Base-by-base conservation (phyloP, 83 land plant genomes). In the Larix sibirica region DNA sequence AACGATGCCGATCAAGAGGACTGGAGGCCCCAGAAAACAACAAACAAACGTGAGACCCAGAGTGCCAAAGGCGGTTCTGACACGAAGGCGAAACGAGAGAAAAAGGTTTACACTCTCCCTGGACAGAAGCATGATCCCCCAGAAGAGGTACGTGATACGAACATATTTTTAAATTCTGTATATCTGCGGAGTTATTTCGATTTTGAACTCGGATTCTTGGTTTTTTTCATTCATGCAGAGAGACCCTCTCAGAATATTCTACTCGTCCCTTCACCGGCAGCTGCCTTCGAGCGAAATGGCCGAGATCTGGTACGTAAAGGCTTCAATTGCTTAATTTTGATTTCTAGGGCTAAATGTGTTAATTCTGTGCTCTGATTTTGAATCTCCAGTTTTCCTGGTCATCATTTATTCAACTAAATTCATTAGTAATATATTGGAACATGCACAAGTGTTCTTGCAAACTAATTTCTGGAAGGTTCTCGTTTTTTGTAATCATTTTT, bases 41-140 rank as follows among this genome's bases (percentile, higher is more conserved):
- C 66, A 63, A 63, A 63, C 2, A 20, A 21, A 23, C 10, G 9
- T 0, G 28, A 26, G 69, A 9, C 69, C 1, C 31, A 67, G 70
- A 12, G 5, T 26, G 12, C 17, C 12, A 26, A 28, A 26, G 17
- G 31, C 58, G 58, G 3, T 54, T 54, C 58, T 54, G 58, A 10
- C 14, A 54, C 14, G 58, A 54, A 54, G 58, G 14, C 14, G 38
- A 67, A 10, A 16, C 12, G 12, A 67, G 36, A 28, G 36, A 67
- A 28, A 67, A 67, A 67, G 36, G 36, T 67, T 67, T 67, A 67
- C 70, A 67, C 13, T 67, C 70, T 67, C 16, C 70, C 36, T 28
- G 70, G 70, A 31, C 70, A 67, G 31, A 67, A 28, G 26, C 40
- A 67, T 67, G 70, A 67, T 26, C 70, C 70, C 3, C 70, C 40